Evolutionary conservation across 1,139 yeast species (phyloP).

Genomic region (Hanseniaspora uvarum): DNA sequence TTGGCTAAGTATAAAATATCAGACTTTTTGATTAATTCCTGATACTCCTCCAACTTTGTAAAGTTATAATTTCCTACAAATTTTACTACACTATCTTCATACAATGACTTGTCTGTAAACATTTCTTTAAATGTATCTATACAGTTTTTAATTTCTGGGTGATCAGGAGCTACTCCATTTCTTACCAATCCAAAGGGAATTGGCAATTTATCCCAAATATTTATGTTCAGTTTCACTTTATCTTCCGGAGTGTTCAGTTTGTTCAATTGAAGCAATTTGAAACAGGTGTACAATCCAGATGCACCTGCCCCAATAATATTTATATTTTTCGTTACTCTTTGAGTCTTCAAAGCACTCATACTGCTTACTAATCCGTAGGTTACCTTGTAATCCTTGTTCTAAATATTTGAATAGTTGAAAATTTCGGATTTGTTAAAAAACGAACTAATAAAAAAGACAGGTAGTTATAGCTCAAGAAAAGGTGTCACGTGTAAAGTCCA

Average conservation of each 20-base stretch:
- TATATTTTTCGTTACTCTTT: conserved; percentile 29
- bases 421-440: too few relatives aligned
- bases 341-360: background rate
- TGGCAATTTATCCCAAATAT: conserved; percentile 70
- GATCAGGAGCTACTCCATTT: conserved; percentile 98
- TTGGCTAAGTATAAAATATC: conserved; percentile 71
- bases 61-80: conserved; percentile 69
- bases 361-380: background rate
- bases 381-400: background rate
- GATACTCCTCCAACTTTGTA: conserved; percentile 44
- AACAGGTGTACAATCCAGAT: conserved; percentile 86
- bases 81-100: conserved; percentile 36
- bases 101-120: conserved; percentile 31
- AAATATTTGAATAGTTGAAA: too few relatives aligned
- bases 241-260: conserved; percentile 35
- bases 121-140: conserved; percentile 68
- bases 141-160: conserved; percentile 88
- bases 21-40: conserved; percentile 44
- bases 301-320: conserved; percentile 92
- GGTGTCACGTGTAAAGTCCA: background rate
- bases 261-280: conserved; percentile 59
- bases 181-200: conserved; percentile 86
- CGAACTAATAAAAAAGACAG: too few relatives aligned
- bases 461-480: too few relatives aligned
- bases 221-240: conserved; percentile 40